Conservation (phyloP, 805 yeast genomes). For the Sungouiozyma ichnusensis region DNA sequence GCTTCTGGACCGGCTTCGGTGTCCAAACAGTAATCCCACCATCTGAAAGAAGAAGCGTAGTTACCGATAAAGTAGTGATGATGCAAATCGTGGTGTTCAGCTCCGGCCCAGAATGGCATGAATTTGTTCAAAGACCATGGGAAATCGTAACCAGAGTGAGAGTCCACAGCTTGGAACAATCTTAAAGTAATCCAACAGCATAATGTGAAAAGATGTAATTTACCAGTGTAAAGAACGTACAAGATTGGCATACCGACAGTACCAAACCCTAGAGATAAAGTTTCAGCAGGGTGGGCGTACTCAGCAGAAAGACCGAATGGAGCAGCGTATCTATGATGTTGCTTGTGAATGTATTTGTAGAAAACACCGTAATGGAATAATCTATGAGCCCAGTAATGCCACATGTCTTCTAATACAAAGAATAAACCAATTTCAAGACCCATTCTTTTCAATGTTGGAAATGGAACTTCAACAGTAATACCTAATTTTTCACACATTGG, state of each 20-base stretch:
- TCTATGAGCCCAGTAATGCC: slow-evolving; percentile 97
- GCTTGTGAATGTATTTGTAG: slow-evolving; percentile 90
- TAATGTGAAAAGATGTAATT: slow-evolving; percentile 82
- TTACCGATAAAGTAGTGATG: slow-evolving; percentile 94
- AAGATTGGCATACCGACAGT: slow-evolving; percentile 92
- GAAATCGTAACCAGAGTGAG: slow-evolving; percentile 97
- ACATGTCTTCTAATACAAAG: slow-evolving; percentile 81
- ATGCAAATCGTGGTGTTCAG: slow-evolving; percentile 95
- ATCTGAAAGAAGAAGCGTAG: slow-evolving; percentile 88
- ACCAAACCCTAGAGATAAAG: slow-evolving; percentile 82
- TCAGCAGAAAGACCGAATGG: slow-evolving; percentile 97
- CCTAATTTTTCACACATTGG: slow-evolving; percentile 79
- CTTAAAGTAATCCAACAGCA: slow-evolving; percentile 80
- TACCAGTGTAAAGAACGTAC: slow-evolving; percentile 64
- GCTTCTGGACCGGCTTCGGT: slow-evolving; percentile 89
- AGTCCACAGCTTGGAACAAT: slow-evolving; percentile 91
- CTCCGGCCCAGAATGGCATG: slow-evolving; percentile 96
- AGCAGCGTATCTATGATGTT: slow-evolving; percentile 95
- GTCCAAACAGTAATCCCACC: slow-evolving; percentile 84
- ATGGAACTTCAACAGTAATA: slow-evolving; percentile 70
- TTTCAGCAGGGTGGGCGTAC: slow-evolving; percentile 95
- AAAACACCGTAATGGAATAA: slow-evolving; percentile 79
- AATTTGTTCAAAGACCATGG: slow-evolving; percentile 92
- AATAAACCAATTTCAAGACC: slow-evolving; percentile 59
- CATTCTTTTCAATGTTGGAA: slow-evolving; percentile 58